Conservation (phyloP, 1,284 basidiomycete species). For the Tremellales sp. region DNA sequence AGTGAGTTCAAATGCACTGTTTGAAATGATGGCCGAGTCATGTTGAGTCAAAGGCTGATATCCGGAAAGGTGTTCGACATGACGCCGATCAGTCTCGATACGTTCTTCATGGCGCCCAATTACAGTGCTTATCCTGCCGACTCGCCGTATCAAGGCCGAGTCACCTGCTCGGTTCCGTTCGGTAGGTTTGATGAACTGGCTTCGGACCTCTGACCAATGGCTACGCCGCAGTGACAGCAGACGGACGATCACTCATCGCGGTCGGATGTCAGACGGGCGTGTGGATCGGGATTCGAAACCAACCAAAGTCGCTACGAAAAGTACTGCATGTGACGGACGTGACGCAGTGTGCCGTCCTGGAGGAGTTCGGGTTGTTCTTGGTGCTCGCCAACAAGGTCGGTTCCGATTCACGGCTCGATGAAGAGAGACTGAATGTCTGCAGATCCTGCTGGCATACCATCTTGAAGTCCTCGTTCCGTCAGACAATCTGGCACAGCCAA, state of each 20-base stretch:
- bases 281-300: constrained; percentile 90
- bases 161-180: constrained; percentile 90
- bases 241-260: constrained; percentile 78
- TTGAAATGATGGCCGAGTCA: not conserved
- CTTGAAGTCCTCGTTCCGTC: constrained; percentile 93
- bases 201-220: not conserved
- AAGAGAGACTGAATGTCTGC: not conserved
- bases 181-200: constrained; percentile 54
- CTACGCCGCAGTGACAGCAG: constrained; percentile 61
- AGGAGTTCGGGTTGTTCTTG: constrained; percentile 91
- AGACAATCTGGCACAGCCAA: constrained; percentile 38
- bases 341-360: constrained; percentile 88
- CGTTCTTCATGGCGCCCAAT: constrained; percentile 69
- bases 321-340: constrained; percentile 87
- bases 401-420: not conserved
- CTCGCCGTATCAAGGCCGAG: constrained; percentile 74
- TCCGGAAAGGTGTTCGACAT: constrained; percentile 65
- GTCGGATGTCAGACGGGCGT: constrained; percentile 94
- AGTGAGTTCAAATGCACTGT: constrained; percentile 44
- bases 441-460: constrained; percentile 67
- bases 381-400: constrained; percentile 84
- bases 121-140: constrained; percentile 53
- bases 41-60: not conserved
- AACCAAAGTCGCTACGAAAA: constrained; percentile 78
- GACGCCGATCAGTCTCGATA: constrained; percentile 76